Percentiles rank a stretch among this genome's conserved stretches.
These are phyloP conservation scores for Verticillium nubilum DNA, from an alignment of 2,329 filamentous ascomycete genomes.

Conservation along the genomic window DNA sequence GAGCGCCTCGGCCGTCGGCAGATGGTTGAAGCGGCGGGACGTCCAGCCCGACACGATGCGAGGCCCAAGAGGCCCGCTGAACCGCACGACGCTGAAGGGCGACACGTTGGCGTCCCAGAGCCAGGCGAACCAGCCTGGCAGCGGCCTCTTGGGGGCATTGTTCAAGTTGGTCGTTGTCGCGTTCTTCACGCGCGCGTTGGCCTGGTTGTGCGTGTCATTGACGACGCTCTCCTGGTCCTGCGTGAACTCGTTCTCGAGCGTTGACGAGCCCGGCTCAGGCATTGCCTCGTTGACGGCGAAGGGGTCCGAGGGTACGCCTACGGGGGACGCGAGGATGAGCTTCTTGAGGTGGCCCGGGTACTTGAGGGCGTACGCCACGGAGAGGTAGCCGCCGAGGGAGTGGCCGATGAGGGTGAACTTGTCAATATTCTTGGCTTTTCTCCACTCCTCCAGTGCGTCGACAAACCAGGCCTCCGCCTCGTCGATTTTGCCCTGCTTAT, in stretches of 20 bases:
- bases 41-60: constrained; percentile 94
- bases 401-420: constrained; percentile 91
- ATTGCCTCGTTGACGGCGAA: constrained; percentile 78
- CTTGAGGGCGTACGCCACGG: constrained; percentile 90
- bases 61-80: constrained; percentile 83
- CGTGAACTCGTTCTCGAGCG: constrained; percentile 70
- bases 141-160: constrained; percentile 42
- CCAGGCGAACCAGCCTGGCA: constrained; percentile 84
- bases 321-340: constrained; percentile 88
- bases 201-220: constrained; percentile 27
- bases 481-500: constrained; percentile 69
- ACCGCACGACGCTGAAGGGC: constrained; percentile 84
- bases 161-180: constrained; percentile 17
- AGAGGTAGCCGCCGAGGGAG: constrained; percentile 90
- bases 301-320: constrained; percentile 91
- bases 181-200: constrained; percentile 17
- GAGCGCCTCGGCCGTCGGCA: constrained; percentile 73
- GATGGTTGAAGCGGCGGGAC: constrained; percentile 82
- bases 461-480: constrained; percentile 97
- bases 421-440: constrained; percentile 80
- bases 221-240: constrained; percentile 61
- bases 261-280: constrained; percentile 70
- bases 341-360: constrained; percentile 95
- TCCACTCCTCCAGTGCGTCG: constrained; percentile 94
- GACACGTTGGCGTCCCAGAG: constrained; percentile 97